Conservation (phyloP, 495 filamentous ascomycete genomes). For the Entonaema liquescens region DNA sequence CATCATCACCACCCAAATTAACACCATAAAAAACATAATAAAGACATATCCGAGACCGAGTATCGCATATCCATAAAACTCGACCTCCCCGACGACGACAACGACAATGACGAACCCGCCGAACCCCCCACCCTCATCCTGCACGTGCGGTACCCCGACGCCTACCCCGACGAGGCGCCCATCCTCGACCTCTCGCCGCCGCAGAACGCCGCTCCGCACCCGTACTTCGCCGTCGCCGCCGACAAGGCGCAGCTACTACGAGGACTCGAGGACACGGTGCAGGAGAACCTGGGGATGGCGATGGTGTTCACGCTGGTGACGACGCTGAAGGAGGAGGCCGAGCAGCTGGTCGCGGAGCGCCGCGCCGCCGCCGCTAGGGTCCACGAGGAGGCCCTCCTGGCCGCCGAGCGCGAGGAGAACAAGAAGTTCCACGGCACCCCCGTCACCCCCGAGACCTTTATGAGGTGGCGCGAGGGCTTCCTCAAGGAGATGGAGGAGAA, state of each 20-base stretch:
- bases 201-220: slow-evolving; percentile 72
- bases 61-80: slow-evolving; percentile 84
- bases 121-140: slow-evolving; percentile 75
- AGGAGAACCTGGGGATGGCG: slow-evolving; percentile 95
- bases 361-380: slow-evolving; percentile 64
- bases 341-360: slow-evolving; percentile 78
- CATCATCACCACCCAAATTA: neutral
- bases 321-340: slow-evolving; percentile 85
- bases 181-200: slow-evolving; percentile 76
- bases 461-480: slow-evolving; percentile 83
- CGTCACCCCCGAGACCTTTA: slow-evolving; percentile 85
- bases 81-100: slow-evolving; percentile 68
- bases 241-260: slow-evolving; percentile 78
- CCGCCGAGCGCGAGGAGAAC: slow-evolving; percentile 91
- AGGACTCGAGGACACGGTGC: slow-evolving; percentile 72
- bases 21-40: neutral
- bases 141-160: slow-evolving; percentile 82
- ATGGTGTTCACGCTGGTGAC: slow-evolving; percentile 95
- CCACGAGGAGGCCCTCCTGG: slow-evolving; percentile 71
- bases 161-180: slow-evolving; percentile 88
- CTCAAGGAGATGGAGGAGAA: slow-evolving; percentile 78
- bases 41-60: slow-evolving; percentile 86
- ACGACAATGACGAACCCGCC: slow-evolving; percentile 61
- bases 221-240: slow-evolving; percentile 61
- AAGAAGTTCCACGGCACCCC: slow-evolving; percentile 92